Evolutionary conservation across 2,329 filamentous ascomycete genomes (phyloP).

Genomic region (Harringtonia lauricola): DNA sequence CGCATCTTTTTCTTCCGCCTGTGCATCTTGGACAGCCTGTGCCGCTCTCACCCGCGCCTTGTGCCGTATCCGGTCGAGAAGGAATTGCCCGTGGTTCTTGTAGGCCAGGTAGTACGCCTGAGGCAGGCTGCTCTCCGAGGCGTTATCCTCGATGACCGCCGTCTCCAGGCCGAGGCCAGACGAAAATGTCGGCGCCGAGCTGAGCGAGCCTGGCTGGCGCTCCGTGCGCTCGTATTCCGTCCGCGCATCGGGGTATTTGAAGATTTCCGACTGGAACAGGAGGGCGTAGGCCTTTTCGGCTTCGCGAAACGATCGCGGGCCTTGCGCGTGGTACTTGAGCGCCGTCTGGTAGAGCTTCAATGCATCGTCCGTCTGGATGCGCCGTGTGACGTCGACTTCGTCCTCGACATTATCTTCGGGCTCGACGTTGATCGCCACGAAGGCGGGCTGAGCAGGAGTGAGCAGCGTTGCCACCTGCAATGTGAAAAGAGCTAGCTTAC

Average conservation of each 20-base stretch:
- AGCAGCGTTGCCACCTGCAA: no score
- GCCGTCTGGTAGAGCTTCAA: constrained; percentile 89
- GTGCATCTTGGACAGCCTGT: no score
- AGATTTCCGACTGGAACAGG: constrained; percentile 87
- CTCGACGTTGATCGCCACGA: constrained; percentile 87
- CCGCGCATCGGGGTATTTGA: constrained; percentile 76
- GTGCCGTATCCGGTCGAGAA: constrained; percentile 62
- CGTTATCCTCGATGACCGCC: constrained; percentile 55
- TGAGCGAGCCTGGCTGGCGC: constrained; percentile 36
- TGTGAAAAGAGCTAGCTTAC: no score
- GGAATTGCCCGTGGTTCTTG: constrained; percentile 91
- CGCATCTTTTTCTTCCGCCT: neutral
- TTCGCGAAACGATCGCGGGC: constrained; percentile 61
- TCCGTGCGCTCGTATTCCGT: constrained; percentile 74
- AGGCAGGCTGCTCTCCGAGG: constrained; percentile 67
- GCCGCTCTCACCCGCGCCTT: constrained; percentile 23
- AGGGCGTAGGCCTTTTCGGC: constrained; percentile 72
- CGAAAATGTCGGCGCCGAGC: constrained; percentile 34
- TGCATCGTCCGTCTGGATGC: constrained; percentile 92
- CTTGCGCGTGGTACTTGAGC: constrained; percentile 83
- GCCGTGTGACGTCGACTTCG: constrained; percentile 88
- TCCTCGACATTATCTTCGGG: constrained; percentile 83
- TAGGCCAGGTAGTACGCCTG: constrained; percentile 88
- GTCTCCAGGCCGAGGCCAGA: constrained; percentile 44
- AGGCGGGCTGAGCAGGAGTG: no score